Conservation (phyloP, 352 stramenopile genomes). For the Globisporangium polare region DNA sequence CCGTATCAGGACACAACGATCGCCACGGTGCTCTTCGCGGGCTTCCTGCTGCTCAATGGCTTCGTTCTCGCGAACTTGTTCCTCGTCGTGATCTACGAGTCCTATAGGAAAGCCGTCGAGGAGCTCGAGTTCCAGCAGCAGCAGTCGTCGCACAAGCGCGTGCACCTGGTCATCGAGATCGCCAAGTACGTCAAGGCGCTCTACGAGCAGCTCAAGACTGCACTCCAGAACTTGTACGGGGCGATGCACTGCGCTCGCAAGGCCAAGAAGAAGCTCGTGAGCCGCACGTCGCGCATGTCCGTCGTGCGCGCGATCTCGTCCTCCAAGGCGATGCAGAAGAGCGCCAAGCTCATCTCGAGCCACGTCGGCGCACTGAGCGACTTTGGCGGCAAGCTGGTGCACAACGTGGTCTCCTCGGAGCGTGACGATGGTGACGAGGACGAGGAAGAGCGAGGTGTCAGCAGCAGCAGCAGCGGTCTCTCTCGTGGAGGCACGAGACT, state of each 20-base stretch:
- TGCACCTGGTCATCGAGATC: conserved; percentile 25
- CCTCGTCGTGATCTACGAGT: conserved; percentile 41
- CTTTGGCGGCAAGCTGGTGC: conserved; percentile 21
- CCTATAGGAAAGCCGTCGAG: conserved; percentile 27
- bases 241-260: not conserved
- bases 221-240: not conserved
- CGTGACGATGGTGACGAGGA: conserved; percentile 9
- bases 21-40: conserved; percentile 28
- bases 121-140: conserved; percentile 22
- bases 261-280: conserved; percentile 1
- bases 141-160: conserved; percentile 17
- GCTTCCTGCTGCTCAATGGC: conserved; percentile 42
- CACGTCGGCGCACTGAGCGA: conserved; percentile 19
- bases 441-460: not conserved
- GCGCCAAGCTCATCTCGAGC: conserved; percentile 16
- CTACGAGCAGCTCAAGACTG: not conserved
- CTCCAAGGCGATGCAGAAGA: conserved; percentile 15
- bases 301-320: conserved; percentile 23
- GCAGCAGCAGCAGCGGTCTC: not conserved
- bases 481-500: not conserved
- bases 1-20: conserved; percentile 20
- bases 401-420: conserved; percentile 14
- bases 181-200: conserved; percentile 17
- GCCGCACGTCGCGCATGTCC: conserved; percentile 12
- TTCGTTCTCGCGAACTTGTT: conserved; percentile 44